These are phyloP conservation scores for Solanum ossicruentum DNA, from an alignment of 257 asterid species.

Conservation along the genomic window DNA sequence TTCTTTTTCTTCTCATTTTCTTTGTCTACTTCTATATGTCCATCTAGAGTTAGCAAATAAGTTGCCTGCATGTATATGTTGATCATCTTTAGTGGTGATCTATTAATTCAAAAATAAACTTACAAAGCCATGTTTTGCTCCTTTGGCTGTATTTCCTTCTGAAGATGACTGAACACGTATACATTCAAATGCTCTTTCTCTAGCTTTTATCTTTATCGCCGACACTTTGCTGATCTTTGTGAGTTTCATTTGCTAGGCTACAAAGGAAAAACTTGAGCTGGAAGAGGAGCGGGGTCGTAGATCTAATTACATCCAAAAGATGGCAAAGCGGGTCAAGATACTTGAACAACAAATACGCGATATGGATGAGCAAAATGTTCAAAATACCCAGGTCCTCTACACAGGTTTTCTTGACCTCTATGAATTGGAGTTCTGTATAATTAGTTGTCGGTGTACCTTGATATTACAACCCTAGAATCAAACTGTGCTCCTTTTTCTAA, in stretches of 20 bases:
- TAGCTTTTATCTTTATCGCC: neutral
- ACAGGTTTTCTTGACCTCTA: neutral
- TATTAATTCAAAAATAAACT: neutral
- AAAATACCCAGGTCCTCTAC: conserved; percentile 54
- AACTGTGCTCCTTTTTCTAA: neutral
- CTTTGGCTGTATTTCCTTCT: neutral
- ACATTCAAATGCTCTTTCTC: neutral
- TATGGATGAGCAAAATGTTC: conserved; percentile 43
- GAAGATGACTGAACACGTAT: neutral
- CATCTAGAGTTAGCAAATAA: neutral
- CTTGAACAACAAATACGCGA: conserved; percentile 60
- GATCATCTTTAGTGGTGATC: neutral
- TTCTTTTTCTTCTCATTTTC: neutral
- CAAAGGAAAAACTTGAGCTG: conserved; percentile 48
- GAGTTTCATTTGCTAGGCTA: conserved; percentile 41
- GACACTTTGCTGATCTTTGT: neutral
- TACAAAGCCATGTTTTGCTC: neutral
- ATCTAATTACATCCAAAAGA: conserved; percentile 23
- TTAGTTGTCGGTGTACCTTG: neutral
- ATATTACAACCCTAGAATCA: neutral
- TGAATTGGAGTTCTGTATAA: neutral
- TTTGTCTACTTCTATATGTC: neutral
- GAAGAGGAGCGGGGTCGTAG: conserved; percentile 37
- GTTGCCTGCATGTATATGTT: neutral
- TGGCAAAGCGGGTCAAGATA: conserved; percentile 31